Evolutionary conservation across 2,329 filamentous ascomycete species (phyloP), one percentile per base, ranked within the genome.

Genomic region (Pestalotiopsis sp.): DNA sequence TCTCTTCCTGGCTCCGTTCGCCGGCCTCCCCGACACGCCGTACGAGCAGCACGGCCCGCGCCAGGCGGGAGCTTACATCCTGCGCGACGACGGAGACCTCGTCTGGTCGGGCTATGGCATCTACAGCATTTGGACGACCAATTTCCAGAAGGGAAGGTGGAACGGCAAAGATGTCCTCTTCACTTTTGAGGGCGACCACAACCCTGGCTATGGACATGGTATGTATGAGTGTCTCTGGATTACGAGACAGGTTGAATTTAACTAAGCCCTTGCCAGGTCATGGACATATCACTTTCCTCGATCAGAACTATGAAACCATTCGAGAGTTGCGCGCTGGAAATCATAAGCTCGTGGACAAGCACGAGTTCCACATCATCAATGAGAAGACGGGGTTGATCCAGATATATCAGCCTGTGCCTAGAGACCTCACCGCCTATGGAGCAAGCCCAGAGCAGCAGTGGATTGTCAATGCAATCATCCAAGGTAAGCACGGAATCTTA

Each of bases 41-140:
- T 74, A 74, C 13, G 80, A 79, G 70, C 80, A 79, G 68, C 80
- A 83, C 68, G 84, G 83, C 0, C 85, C 86, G 2, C 81, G 82
- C 4, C 86, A 89, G 75, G 80, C 85, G 1, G 85, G 80, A 0
- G 84, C 86, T 0, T 89, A 89, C 73, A 89, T 89, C 71, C 84
- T 88, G 71, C 81, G 82, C 5, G 82, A 87, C 71, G 77, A 86
- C 40, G 87, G 87, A 1, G 85, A 88, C 64, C 79, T 89, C 0
- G 79, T 90, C 25, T 89, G 86, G 86, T 89, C 86, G 0, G 85
- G 87, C 2, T 86, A 86, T 66, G 82, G 81, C 4, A 83, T 84
- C 72, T 87, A 83, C 71, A 83, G 82, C 40, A 84, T 84, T 73
- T 88, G 85, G 83, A 75, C 82, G 0, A 83, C 83, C 69, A 88